Percentiles rank a stretch among this genome's conserved stretches.
Evolutionary conservation across 1,139 yeast genomes (phyloP).

Genomic region (Arxiozyma bovina): DNA sequence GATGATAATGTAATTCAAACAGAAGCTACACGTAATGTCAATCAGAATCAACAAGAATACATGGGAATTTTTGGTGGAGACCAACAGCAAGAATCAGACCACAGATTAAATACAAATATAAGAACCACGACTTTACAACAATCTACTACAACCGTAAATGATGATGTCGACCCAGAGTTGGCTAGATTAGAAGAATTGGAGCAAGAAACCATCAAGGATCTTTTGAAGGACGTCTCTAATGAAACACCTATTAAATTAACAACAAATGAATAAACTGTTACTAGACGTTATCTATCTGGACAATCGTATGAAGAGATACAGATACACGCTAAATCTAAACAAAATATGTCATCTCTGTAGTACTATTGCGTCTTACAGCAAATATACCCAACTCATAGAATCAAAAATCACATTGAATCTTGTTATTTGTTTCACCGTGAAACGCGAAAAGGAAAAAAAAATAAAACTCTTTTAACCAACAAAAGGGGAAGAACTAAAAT

Average conservation of each 20-base stretch:
- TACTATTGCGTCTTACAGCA: background rate
- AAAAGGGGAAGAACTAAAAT: background rate
- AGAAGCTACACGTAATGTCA: background rate
- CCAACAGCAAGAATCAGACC: background rate
- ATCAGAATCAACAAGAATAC: background rate
- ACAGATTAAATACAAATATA: background rate
- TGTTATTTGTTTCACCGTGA: background rate
- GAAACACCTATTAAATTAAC: slow-evolving; percentile 2
- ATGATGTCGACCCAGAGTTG: background rate
- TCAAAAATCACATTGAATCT: background rate
- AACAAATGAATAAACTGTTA: background rate
- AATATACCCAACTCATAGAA: background rate
- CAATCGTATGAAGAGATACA: background rate
- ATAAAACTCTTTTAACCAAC: background rate
- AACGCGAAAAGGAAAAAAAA: background rate
- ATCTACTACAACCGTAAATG: background rate
- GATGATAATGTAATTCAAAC: slow-evolving; percentile 1
- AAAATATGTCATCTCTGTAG: background rate
- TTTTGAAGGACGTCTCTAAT: slow-evolving; percentile 1
- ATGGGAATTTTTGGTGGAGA: background rate
- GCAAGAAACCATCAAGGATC: slow-evolving; percentile 1
- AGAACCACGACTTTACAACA: background rate
- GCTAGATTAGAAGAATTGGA: background rate
- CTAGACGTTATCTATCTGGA: background rate
- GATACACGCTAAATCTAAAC: background rate